These are phyloP conservation scores for Fusarium sp. DNA, from an alignment of 2,329 filamentous ascomycete genomes.

Conservation along the genomic window DNA sequence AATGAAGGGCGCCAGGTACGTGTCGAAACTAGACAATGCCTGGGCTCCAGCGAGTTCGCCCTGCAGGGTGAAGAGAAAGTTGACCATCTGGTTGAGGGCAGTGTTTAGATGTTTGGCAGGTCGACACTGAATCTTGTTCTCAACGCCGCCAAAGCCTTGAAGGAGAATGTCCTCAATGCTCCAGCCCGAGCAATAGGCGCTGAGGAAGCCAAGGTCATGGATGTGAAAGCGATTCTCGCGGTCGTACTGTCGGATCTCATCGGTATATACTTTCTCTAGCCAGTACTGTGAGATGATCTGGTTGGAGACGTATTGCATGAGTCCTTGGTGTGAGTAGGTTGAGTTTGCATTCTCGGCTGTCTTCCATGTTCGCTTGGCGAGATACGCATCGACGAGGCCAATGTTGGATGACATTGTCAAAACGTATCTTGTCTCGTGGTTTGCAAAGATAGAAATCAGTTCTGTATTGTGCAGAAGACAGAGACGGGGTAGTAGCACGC, in stretches of 20 bases:
- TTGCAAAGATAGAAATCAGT: too few species aligned
- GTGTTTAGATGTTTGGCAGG: conserved; percentile 40
- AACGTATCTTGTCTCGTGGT: background rate
- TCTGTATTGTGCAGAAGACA: background rate
- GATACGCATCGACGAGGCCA: conserved; percentile 36
- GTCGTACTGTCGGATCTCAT: conserved; percentile 30
- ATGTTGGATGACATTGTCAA: conserved; percentile 20
- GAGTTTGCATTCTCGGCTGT: conserved; percentile 40
- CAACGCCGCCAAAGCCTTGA: conserved; percentile 37
- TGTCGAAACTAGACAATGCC: conserved; percentile 38
- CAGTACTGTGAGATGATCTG: conserved; percentile 40
- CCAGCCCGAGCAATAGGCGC: conserved; percentile 41
- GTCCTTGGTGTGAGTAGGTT: conserved; percentile 39
- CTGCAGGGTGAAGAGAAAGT: conserved; percentile 39
- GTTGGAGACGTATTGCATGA: conserved; percentile 42
- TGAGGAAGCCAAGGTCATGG: conserved; percentile 39
- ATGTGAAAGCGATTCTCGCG: conserved; percentile 39
- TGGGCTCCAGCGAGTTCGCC: conserved; percentile 39
- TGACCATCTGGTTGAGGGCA: conserved; percentile 40
- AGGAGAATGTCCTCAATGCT: conserved; percentile 40
- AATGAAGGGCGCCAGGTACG: conserved; percentile 37
- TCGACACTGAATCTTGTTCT: conserved; percentile 41
- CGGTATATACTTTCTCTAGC: conserved; percentile 38
- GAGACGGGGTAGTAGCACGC: background rate
- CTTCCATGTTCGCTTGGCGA: conserved; percentile 38